Conservation (phyloP, 2,329 filamentous ascomycete species). For the Pseudogymnoascus sp. region DNA sequence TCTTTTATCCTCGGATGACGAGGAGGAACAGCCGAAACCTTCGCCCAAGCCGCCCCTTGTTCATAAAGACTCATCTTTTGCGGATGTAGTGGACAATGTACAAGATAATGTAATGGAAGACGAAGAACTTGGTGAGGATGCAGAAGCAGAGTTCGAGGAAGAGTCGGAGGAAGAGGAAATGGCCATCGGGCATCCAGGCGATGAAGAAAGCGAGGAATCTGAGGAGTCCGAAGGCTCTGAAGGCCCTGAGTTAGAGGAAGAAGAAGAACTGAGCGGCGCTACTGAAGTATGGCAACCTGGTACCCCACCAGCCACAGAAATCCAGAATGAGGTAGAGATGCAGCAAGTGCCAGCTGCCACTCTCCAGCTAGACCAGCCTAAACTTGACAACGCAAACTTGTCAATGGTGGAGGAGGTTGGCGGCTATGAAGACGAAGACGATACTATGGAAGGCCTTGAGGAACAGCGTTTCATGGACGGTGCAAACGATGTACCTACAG, state of each 20-base stretch:
- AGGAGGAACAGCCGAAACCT: constrained; percentile 17
- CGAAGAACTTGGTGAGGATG: not conserved
- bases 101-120: constrained; percentile 3
- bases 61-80: not conserved
- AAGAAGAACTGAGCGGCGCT: not conserved
- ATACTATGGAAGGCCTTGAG: not conserved
- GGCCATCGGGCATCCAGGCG: constrained; percentile 9
- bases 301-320: not conserved
- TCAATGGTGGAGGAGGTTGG: not conserved
- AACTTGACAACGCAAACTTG: not conserved
- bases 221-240: constrained; percentile 5
- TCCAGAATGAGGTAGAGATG: not conserved
- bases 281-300: not conserved
- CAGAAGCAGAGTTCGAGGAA: not conserved
- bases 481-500: constrained; percentile 16
- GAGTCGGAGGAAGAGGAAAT: constrained; percentile 9
- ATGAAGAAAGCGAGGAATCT: constrained; percentile 9
- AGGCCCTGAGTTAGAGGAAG: not conserved
- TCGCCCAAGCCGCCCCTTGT: not conserved
- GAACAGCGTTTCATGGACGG: constrained; percentile 16
- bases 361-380: not conserved
- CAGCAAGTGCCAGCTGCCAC: not conserved
- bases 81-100: not conserved
- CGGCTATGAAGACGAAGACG: not conserved
- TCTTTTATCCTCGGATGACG: constrained; percentile 28